Evolutionary conservation across 495 filamentous ascomycete species (phyloP).

Genomic region (Penicillium roqueforti): DNA sequence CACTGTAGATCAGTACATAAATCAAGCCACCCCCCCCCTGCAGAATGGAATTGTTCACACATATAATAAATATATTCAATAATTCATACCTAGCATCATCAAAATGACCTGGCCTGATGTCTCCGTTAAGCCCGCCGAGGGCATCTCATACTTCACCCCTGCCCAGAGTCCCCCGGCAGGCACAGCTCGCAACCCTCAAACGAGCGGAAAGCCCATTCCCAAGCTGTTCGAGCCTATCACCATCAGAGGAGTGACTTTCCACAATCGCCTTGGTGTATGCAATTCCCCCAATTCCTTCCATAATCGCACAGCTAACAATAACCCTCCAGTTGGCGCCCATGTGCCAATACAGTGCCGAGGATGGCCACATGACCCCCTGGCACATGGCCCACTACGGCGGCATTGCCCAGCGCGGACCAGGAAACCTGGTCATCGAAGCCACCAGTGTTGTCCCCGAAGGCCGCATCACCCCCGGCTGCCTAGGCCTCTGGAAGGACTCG

Average conservation of each 20-base stretch:
- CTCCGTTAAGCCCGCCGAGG: conserved; percentile 39
- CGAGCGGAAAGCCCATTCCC: conserved; percentile 51
- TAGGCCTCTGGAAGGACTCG: conserved; percentile 69
- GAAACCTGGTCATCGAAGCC: conserved; percentile 67
- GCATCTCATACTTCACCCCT: conserved; percentile 67
- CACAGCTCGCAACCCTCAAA: conserved; percentile 58
- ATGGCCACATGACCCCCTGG: conserved; percentile 61
- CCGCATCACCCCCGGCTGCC: conserved; percentile 70
- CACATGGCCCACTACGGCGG: conserved; percentile 56
- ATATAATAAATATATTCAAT: too few species aligned
- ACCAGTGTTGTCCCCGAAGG: conserved; percentile 66
- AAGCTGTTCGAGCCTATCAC: conserved; percentile 67
- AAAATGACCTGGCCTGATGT: conserved; percentile 38
- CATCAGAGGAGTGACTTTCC: conserved; percentile 54
- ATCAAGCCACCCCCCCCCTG: neutral
- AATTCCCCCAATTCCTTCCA: neutral
- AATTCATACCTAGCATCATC: neutral
- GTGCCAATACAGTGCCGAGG: conserved; percentile 66
- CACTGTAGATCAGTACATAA: conserved; percentile 1
- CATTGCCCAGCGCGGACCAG: conserved; percentile 63
- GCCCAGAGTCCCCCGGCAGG: conserved; percentile 60
- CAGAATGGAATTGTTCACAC: neutral
- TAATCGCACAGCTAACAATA: conserved; percentile 7
- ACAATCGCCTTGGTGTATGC: conserved; percentile 57
- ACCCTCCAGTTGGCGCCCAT: conserved; percentile 48